Base-by-base conservation (phyloP, 306 rosid genomes). In the Casuarina equisetifolia region DNA sequence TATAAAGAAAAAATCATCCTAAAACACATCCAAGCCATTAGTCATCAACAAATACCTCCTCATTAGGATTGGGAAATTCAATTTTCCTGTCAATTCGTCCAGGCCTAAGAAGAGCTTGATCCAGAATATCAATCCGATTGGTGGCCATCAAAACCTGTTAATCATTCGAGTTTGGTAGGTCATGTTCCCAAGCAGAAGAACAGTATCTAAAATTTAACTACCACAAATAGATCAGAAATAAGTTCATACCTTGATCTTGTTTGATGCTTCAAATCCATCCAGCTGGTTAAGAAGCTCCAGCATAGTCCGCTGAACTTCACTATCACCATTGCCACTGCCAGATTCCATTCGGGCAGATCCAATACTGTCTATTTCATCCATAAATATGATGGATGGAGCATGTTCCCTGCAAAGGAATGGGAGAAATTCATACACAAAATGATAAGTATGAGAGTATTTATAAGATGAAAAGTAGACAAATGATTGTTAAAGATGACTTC, bases 301-400 rank as follows among this genome's bases (percentile, higher is more conserved):
- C 99, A 96, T 96, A 67, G 99, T 96, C 10, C 99, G 91, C 75
- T 96, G 99, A 66, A 96, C 99, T 85, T 96, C 99, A 78, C 99
- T 96, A 66, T 96, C 99, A 71, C 99, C 99, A 80, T 96, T 96
- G 62, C 99, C 99, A 84, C 99, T 96, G 59, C 99, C 99, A 80
- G 99, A 96, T 82, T 96, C 99, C 99, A 96, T 96, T 54, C 99
- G 91, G 72, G 99, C 97, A 82, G 99, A 96, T 71, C 99, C 99
- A 77, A 96, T 96, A 58, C 99, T 96, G 79, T 96, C 99, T 7
- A 96, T 96, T 86, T 96, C 99, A 71, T 96, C 99, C 99, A 96
- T 96, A 79, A 96, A 96, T 77, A 96, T 96, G 68, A 96, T 96
- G 20, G 99, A 96, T 52, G 99, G 99, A 15, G 99, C 99, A 80